Conservation (phyloP, 2,329 filamentous ascomycete genomes). For the Chrysoporthe deuterocubensis region DNA sequence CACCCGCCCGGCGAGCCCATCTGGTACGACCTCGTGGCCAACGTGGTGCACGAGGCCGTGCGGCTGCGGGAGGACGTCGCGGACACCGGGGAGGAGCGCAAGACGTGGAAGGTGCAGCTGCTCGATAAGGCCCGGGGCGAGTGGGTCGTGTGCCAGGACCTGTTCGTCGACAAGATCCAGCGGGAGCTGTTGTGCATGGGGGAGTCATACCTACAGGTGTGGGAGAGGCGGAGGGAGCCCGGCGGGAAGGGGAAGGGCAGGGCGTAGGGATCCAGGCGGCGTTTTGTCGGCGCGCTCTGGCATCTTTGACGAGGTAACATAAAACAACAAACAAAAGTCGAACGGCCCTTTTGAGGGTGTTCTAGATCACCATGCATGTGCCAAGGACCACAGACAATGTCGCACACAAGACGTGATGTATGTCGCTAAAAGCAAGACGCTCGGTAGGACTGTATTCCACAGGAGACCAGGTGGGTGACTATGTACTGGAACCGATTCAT, state of each 20-base stretch:
- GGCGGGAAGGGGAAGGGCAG: constrained; percentile 42
- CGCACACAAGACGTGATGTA: no score
- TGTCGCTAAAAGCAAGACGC: no score
- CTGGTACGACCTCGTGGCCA: constrained; percentile 93
- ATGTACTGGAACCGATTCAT: no score
- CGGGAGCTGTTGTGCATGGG: constrained; percentile 89
- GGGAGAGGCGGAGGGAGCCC: constrained; percentile 76
- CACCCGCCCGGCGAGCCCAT: constrained; percentile 80
- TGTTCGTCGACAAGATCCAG: constrained; percentile 89
- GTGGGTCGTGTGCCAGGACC: constrained; percentile 92
- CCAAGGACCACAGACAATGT: no score
- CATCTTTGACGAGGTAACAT: neutral
- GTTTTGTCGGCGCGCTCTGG: neutral
- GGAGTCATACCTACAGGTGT: constrained; percentile 94
- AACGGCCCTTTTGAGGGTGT: neutral
- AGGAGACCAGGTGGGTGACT: no score
- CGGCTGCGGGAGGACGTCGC: constrained; percentile 81
- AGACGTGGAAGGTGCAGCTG: constrained; percentile 94
- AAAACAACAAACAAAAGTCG: neutral
- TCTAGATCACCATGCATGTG: no score
- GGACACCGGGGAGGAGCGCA: constrained; percentile 82
- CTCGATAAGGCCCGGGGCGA: constrained; percentile 79
- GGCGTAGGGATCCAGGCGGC: constrained; percentile 15
- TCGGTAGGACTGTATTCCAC: no score
- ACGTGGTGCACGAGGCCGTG: constrained; percentile 87